phyloP scores from a whole-genome alignment of 352 stramenopile species.

The Pythium phragmiticola region DNA sequence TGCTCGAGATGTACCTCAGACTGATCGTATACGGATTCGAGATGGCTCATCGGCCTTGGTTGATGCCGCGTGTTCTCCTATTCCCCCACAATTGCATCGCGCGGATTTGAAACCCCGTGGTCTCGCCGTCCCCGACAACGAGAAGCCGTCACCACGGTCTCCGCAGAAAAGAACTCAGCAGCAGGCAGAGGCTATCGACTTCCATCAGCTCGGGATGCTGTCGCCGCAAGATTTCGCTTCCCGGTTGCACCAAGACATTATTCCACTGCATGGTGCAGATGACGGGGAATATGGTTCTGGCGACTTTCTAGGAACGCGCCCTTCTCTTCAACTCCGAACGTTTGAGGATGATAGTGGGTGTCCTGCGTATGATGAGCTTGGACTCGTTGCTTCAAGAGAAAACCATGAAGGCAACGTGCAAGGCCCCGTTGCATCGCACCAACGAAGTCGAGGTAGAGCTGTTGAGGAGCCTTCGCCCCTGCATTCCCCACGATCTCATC shows the following conservation, averaged over 20 bases:
- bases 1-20: background rate
- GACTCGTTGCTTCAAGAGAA: background rate
- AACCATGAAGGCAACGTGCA: background rate
- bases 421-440: background rate
- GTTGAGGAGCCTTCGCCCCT: background rate
- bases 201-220: slow-evolving; percentile 6
- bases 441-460: background rate
- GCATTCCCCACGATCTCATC: slow-evolving; percentile 3
- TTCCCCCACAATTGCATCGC: background rate
- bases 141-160: background rate
- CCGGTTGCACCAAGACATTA: background rate
- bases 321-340: slow-evolving; percentile 32
- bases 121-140: background rate
- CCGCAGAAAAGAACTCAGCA: background rate
- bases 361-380: slow-evolving; percentile 53
- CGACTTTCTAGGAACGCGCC: background rate
- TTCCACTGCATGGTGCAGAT: background rate
- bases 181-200: background rate
- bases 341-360: slow-evolving; percentile 63
- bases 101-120: background rate
- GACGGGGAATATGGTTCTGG: background rate
- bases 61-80: slow-evolving; percentile 34
- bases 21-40: background rate
- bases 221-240: slow-evolving; percentile 8
- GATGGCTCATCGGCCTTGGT: background rate